Percentiles rank a stretch among this genome's conserved stretches.
Conservation (phyloP, 2,329 filamentous ascomycete species). For the Neonectria sp. region DNA sequence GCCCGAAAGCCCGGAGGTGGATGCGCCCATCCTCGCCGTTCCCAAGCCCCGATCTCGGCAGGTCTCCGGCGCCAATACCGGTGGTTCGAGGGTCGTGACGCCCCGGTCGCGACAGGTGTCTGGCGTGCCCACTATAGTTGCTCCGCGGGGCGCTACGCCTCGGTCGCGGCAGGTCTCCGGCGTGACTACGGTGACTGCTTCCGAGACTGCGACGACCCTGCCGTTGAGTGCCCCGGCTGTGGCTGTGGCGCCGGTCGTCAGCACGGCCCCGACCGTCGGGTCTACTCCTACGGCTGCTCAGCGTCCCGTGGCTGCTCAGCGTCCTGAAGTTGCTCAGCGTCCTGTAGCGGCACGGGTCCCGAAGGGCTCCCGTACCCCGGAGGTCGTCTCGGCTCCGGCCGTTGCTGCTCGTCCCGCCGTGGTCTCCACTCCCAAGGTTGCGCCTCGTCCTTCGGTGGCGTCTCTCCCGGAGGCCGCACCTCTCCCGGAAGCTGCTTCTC, state of each 20-base stretch:
- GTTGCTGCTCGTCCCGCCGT: constrained; percentile 8
- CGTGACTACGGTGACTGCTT: constrained; percentile 19
- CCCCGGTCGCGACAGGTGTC: constrained; percentile 35
- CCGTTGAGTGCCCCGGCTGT: constrained; percentile 2
- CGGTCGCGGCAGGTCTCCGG: constrained; percentile 36
- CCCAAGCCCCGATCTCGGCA: constrained; percentile 34
- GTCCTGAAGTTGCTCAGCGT: constrained; percentile 22
- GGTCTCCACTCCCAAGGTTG: constrained; percentile 6
- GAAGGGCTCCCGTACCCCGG: neutral
- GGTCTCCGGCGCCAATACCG: constrained; percentile 28
- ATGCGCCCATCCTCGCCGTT: constrained; percentile 27
- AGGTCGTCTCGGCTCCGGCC: neutral
- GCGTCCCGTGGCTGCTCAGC: neutral
- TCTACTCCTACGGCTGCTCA: neutral
- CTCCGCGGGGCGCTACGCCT: constrained; percentile 10
- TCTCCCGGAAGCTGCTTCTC: constrained; percentile 21
- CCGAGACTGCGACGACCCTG: neutral
- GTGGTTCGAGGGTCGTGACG: neutral
- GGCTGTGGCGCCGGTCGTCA: neutral
- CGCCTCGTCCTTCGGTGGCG: constrained; percentile 7
- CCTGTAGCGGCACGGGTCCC: constrained; percentile 21
- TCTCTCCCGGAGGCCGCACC: constrained; percentile 8
- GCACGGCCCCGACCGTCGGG: constrained; percentile 25
- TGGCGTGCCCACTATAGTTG: neutral
- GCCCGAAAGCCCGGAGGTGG: constrained; percentile 31